Conservation (phyloP, 2,329 filamentous ascomycete species). For the Clonostachys rhizophaga region DNA sequence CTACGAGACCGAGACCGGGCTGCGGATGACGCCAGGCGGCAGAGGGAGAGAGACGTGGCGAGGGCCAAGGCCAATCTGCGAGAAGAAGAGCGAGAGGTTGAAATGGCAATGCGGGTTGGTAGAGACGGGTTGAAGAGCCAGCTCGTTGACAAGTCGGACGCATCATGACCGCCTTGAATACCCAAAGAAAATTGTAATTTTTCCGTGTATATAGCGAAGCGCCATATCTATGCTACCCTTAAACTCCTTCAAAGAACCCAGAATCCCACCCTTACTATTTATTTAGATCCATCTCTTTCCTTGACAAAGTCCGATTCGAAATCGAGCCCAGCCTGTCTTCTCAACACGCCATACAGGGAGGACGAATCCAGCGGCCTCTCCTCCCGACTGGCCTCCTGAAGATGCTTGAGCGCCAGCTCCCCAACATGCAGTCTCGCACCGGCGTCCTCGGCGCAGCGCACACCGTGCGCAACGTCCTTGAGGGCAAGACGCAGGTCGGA, state of each 20-base stretch:
- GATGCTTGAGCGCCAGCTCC: conserved; percentile 33
- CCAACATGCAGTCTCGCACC: conserved; percentile 33
- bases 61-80: conserved; percentile 56
- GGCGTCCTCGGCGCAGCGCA: conserved; percentile 30
- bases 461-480: conserved; percentile 46
- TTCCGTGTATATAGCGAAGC: too few species aligned
- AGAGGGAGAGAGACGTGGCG: conserved; percentile 53
- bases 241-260: too few species aligned
- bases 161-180: conserved; percentile 4
- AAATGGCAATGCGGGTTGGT: conserved; percentile 63
- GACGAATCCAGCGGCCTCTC: conserved; percentile 39
- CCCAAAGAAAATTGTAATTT: background rate
- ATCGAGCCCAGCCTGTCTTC: conserved; percentile 31
- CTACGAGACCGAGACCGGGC: conserved; percentile 58
- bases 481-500: conserved; percentile 44
- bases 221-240: too few species aligned
- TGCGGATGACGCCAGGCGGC: conserved; percentile 59
- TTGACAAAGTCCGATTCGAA: conserved; percentile 35
- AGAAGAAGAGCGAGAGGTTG: conserved; percentile 64
- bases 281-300: conserved; percentile 12
- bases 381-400: conserved; percentile 31
- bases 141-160: conserved; percentile 26
- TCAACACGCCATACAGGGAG: conserved; percentile 42
- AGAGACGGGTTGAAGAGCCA: conserved; percentile 64
- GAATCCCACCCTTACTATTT: background rate